Evolutionary conservation across 2,329 filamentous ascomycete genomes (phyloP), one percentile per base, ranked within the genome.

Genomic region (Talaromyces atroroseus): DNA sequence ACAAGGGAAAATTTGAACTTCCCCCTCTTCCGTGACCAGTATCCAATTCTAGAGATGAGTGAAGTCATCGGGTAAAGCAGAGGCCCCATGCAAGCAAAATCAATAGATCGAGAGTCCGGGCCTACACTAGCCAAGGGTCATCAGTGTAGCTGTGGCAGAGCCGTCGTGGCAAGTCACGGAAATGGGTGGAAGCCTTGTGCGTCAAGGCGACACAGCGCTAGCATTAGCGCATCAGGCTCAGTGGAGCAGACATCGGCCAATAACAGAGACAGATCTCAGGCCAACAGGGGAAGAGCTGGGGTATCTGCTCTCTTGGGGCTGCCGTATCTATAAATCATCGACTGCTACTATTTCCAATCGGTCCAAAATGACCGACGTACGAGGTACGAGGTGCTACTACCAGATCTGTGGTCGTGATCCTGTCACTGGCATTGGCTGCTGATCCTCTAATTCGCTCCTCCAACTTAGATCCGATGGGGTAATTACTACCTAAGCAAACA

Each of bases 41-140:
- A 26, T 16, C 16, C 11, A 36, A 18, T 21, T 20, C 5, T 12
- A 2, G 10, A 26, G 40, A 29, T 24, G 23, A 29, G 18, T 54
- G 51, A 54, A 29, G 42, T 54, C 51, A 54, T 40, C n/a, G 51
- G 38, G 5, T 14, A 8, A 14, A 16, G 29, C 29, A 8, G 20
- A 29, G 24, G 24, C 26, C 36, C 29, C 24, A 48, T 42, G 52
- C 44, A 54, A 11, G 34, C 52, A 54, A 44, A 47, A 42, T 54
- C 52, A 54, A 54, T 54, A 54, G 52, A 54, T 49, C 44, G 50
- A 14, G 40, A 49, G 48, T 34, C 49, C 21, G 14, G 34, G 16
- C 36, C 16, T 16, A 16, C 36, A 18, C 18, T 18, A 18, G 40
- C 40, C n/a, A 11, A 12, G 8, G 11, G 18, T 23, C 6, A 18